Evolutionary conservation across 257 asterid genomes (phyloP), one percentile per base, ranked within the genome.

Genomic region (Salvia splendens): DNA sequence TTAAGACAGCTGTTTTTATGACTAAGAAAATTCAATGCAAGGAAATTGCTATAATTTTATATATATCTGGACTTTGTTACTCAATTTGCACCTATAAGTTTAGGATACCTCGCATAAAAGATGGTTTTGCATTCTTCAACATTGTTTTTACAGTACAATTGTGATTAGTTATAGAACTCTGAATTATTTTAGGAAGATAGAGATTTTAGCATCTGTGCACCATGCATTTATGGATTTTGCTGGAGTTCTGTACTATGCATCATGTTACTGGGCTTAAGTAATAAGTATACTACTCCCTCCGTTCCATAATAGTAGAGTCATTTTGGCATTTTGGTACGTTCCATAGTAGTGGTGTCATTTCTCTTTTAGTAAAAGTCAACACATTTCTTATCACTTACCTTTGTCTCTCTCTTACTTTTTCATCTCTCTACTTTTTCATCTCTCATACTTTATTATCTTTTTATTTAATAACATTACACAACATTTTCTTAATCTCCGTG

Each of bases 51-150:
- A 24, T 58, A 51, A 41, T 51, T 14, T n/a, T 1, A 68, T 63
- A 41, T 50, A 47, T 64, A 16, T 48, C 12, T 75, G 73, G 59
- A 57, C 33, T 56, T 46, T 8, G 57, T 59, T 62, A 43, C 42
- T 20, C 55, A 55, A 49, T 16, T 42, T 42, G 40, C 66, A 15
- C 8, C 11, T 5, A 36, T 17, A 11, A 24, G 15, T 38, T 35
- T 64, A 61, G 12, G 48, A 46, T 6, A 54, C 70, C 32, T 56
- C 8, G 12, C 57, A 14, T 9, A 45, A 73, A 43, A 47, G 28
- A 14, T 52, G 35, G 51, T 65, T 55, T 50, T 73, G 64, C 62
- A 38, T 74, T 52, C 47, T 10, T 8, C 60, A 33, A 43, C 40
- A 54, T 41, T 33, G n/a, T 40, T n/a, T 61, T 32, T 54, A 14